Evolutionary conservation across 257 asterid genomes (phyloP).

Genomic region (Fraxinus quadrangulata): DNA sequence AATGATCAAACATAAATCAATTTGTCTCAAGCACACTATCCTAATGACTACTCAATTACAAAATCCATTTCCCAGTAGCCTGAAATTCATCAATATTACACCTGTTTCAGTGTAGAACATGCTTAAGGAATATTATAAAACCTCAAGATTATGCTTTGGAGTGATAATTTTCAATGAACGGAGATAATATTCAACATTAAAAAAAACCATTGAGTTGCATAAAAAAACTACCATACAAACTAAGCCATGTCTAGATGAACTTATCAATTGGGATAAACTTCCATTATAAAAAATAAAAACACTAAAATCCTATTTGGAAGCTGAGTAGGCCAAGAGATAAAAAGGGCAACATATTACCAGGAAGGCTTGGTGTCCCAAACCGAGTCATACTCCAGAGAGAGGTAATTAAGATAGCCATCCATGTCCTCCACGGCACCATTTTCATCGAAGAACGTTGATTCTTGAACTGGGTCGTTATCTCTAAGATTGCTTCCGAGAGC

Average conservation of each 20-base stretch:
- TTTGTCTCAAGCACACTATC: not conserved
- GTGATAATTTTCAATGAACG: not conserved
- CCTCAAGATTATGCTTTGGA: not conserved
- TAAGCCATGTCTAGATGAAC: not conserved
- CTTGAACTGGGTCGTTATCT: constrained; percentile 42
- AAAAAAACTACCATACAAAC: not conserved
- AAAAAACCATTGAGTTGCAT: too few relatives aligned
- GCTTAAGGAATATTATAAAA: not conserved
- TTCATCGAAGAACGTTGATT: constrained; percentile 56
- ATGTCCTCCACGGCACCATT: constrained; percentile 83
- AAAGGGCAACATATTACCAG: constrained; percentile 45
- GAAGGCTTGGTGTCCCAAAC: constrained; percentile 97
- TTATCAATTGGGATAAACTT: not conserved
- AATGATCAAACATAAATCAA: constrained; percentile 1
- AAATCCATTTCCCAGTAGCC: not conserved
- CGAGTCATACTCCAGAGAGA: constrained; percentile 86
- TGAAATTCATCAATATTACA: not conserved
- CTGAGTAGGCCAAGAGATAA: not conserved
- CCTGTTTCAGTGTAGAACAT: not conserved
- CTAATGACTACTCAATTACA: too few relatives aligned
- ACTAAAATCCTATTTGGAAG: not conserved
- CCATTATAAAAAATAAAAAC: not conserved
- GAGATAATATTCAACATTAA: not conserved
- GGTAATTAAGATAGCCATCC: constrained; percentile 84
- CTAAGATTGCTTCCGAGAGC: constrained; percentile 33